Base-by-base conservation (phyloP, 495 filamentous ascomycete species). In the Hyaloscypha variabilis region DNA sequence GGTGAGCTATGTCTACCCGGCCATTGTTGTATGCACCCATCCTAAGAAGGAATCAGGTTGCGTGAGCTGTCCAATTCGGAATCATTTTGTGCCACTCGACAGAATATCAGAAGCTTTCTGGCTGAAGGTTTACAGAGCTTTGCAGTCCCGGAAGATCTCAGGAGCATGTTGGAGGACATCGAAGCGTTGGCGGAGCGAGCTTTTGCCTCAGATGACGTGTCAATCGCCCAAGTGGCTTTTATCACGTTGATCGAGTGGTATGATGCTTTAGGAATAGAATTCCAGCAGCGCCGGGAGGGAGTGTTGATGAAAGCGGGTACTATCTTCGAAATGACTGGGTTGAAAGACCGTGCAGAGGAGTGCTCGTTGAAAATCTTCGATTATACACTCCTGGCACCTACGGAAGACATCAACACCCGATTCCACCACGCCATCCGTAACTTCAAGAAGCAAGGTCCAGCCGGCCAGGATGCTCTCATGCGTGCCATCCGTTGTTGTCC, bases 341-440 rank as follows among this genome's bases (percentile, higher is more conserved):
- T 19, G 19, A 26, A 57, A 28, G 23, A 57, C 19, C 24, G 31
- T 21, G 54, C 54, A 30, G 54, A 57, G 26, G 1, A n/a, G 19
- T 57, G 8, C 26, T 57, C 26, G 6, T 57, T 57, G 54, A 57
- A 30, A 57, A 57, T 57, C 19, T 57, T 57, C 31, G 54, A 57
- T 57, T 21, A 30, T 57, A 13, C 31, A 30, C 2, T 6, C 10
- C 14, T 28, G 30, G 54, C 3, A n/a, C 2, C 2, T 31, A 11
- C 26, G 1, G 54, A 57, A 5, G 54, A 57, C 54, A 28, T 6
- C 5, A n/a, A 28, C 19, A 17, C 26, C 6, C 17, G 3, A 57
- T 29, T 57, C 26, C 54, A 57, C 19, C 54, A 57, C 54, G 54
- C 54, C 26, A 57, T 57, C 26, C 26, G 54, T 1, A 57, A 57